phyloP scores from a whole-genome alignment of 2,329 filamentous ascomycete species.

The Pyricularia grisea region DNA sequence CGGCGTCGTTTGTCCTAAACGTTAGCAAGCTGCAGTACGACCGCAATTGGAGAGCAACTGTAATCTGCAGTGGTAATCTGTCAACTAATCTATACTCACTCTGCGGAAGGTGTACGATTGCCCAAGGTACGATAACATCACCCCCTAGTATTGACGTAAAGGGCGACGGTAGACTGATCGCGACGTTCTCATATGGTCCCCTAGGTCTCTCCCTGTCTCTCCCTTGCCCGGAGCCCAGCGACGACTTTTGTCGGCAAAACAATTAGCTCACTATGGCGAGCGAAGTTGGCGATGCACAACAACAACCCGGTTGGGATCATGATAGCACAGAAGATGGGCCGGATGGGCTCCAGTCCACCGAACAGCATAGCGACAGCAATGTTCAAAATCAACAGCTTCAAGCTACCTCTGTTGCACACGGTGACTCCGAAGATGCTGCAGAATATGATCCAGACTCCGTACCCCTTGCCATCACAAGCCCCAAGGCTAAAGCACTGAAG shows the following conservation, averaged over 20 bases:
- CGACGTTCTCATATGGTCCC: background rate
- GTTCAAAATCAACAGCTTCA: conserved; percentile 31
- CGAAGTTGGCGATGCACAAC: conserved; percentile 3
- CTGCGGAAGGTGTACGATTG: background rate
- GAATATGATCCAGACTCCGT: conserved; percentile 52
- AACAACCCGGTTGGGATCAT: conserved; percentile 7
- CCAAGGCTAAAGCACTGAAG: conserved; percentile 15
- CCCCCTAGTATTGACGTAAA: background rate
- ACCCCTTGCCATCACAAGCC: conserved; percentile 21
- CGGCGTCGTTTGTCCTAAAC: background rate
- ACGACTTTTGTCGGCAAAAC: background rate
- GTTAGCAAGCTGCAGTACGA: background rate
- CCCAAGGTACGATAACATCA: background rate
- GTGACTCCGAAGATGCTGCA: conserved; percentile 38
- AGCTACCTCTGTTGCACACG: conserved; percentile 31
- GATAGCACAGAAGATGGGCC: conserved; percentile 12
- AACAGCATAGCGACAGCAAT: conserved; percentile 38
- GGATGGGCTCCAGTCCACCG: conserved; percentile 7
- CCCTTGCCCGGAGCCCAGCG: background rate
- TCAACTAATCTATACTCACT: background rate
- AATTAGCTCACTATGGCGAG: conserved; percentile 3
- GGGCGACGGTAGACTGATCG: background rate
- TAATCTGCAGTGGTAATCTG: background rate
- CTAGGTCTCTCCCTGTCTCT: background rate
- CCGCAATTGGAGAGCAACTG: background rate